These are phyloP conservation scores for Fonsecaea erecta DNA, from an alignment of 2,329 filamentous ascomycete genomes.

Conservation along the genomic window DNA sequence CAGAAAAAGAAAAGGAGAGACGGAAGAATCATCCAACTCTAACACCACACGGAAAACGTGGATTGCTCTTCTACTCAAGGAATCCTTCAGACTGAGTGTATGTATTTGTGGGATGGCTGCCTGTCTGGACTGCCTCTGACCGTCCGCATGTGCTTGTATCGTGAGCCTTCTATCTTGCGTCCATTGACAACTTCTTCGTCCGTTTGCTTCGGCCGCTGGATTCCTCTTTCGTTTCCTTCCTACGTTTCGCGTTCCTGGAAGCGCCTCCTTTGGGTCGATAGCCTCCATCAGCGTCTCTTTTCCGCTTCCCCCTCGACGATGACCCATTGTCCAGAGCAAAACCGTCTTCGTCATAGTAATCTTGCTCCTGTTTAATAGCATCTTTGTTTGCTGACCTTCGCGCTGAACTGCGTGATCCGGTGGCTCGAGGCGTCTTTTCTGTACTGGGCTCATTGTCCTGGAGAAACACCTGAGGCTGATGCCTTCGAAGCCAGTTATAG, in stretches of 20 bases:
- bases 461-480: conserved; percentile 82
- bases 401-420: conserved; percentile 49
- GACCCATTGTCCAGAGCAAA: conserved; percentile 43
- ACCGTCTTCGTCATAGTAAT: conserved; percentile 51
- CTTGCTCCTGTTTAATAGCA: conserved; percentile 42
- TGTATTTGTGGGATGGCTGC: background rate
- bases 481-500: conserved; percentile 90
- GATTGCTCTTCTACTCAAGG: background rate
- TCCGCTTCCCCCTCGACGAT: conserved; percentile 50
- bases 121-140: background rate
- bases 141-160: background rate
- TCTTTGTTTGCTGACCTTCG: conserved; percentile 41
- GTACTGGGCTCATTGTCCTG: conserved; percentile 68
- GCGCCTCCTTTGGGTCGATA: conserved; percentile 54
- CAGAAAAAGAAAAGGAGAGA: background rate
- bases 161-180: conserved; percentile 23
- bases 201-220: conserved; percentile 25
- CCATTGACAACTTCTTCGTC: conserved; percentile 32
- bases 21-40: background rate
- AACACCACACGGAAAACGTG: background rate
- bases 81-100: background rate
- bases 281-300: conserved; percentile 53
- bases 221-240: conserved; percentile 40
- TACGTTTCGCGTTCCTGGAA: conserved; percentile 46
- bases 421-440: conserved; percentile 49